Evolutionary conservation across 768 basidiomycete genomes (phyloP), one percentile per base, ranked within the genome.

Genomic region (Mycena rosella): DNA sequence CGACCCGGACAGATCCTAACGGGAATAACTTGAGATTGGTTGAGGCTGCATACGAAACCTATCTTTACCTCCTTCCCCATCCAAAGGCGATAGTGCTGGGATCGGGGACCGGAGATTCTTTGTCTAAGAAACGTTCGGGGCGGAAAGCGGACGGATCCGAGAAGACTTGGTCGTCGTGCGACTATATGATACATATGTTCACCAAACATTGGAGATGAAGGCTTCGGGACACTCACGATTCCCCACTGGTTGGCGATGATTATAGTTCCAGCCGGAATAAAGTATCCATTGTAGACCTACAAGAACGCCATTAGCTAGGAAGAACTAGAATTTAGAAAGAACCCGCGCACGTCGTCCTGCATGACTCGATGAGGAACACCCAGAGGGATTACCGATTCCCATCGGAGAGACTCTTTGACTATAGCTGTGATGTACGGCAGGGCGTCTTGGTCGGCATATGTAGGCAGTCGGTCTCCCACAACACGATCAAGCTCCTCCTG

Each of bases 141-240:
- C 69, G 66, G 66, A 79, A 79, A 26, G 57, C 61, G 48, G 71
- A 74, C 5, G 78, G 72, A 18, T 79, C 76, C 0, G 73, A 63
- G 57, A 73, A 79, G 13, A 73, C 59, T 22, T 58, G 38, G 30
- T 73, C 74, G 65, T 79, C 76, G 54, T 77, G 78, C 45, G 78
- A 65, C 56, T 66, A 27, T 8, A 45, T 20, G 4, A 30, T 5
- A 18, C 5, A 10, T 26, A 11, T 7, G 72, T 65, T 20, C 48
- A 66, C 70, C 63, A 55, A 52, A 36, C 5, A 63, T 22, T 18
- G 44, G 5, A 30, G 24, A 26, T 22, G 22, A 47, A 44, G 13
- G 10, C n/a, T n/a, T 44, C 7, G 6, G 45, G 45, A 1, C 45
- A 36, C 66, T 44, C 11, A 65, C 55, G 18, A 62, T 63, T 5